Evolutionary conservation across 257 asterid species (phyloP).

Genomic region (Craterostigma plantagineum): DNA sequence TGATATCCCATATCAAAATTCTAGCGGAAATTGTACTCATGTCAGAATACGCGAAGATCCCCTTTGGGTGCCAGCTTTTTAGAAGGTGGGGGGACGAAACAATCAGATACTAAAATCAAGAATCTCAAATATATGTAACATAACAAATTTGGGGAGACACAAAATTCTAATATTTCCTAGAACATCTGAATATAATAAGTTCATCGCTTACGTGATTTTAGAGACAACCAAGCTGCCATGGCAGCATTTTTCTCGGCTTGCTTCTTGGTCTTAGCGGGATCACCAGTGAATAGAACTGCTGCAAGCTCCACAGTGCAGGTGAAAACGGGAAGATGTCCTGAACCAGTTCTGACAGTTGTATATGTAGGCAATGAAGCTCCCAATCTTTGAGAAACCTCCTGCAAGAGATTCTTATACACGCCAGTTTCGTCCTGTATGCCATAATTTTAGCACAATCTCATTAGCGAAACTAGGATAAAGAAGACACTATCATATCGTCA

Average conservation of each 20-base stretch:
- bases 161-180: too few relatives aligned
- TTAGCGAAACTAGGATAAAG: too few relatives aligned
- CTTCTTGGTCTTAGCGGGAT: slow-evolving; percentile 68
- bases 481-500: too few relatives aligned
- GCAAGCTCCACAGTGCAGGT: slow-evolving; percentile 60
- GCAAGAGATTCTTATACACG: slow-evolving; percentile 68
- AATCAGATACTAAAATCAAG: too few relatives aligned
- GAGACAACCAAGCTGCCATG: slow-evolving; percentile 75
- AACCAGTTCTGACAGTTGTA: slow-evolving; percentile 56
- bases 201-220: slow-evolving; percentile 37
- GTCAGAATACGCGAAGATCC: too few relatives aligned
- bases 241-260: slow-evolving; percentile 86
- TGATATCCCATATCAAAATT: too few relatives aligned
- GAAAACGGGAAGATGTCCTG: slow-evolving; percentile 61
- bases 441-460: not conserved
- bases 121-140: too few relatives aligned
- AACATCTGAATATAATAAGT: too few relatives aligned
- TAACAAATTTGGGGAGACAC: too few relatives aligned
- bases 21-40: too few relatives aligned
- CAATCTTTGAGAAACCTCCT: slow-evolving; percentile 71
- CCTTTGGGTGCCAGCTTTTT: too few relatives aligned
- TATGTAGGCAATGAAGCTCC: slow-evolving; percentile 57
- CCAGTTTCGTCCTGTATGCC: slow-evolving; percentile 66
- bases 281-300: slow-evolving; percentile 58
- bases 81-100: too few relatives aligned